These are phyloP conservation scores for Taiozyma sp. DNA, from an alignment of 1,139 yeast genomes.

Conservation along the genomic window DNA sequence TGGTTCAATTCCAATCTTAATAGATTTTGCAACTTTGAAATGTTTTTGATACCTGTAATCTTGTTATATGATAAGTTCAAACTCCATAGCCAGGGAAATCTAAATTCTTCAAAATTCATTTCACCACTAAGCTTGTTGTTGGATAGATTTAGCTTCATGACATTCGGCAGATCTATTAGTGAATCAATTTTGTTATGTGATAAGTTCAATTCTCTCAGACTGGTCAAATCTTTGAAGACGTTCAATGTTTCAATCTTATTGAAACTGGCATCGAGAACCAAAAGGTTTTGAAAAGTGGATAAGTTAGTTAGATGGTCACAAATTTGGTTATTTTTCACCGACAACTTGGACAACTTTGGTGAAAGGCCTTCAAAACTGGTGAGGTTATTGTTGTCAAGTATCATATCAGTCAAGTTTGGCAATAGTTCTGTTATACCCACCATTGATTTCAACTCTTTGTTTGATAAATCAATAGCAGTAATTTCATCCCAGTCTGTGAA, in stretches of 20 bases:
- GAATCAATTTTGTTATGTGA: conserved; percentile 13
- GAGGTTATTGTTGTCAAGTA: conserved; percentile 28
- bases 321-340: conserved; percentile 27
- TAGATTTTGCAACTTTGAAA: conserved; percentile 2
- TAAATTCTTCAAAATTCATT: conserved; percentile 7
- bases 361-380: conserved; percentile 32
- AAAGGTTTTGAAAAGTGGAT: conserved; percentile 9
- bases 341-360: conserved; percentile 21
- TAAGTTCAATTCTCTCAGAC: conserved; percentile 14
- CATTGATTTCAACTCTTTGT: conserved; percentile 26
- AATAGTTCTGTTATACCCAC: conserved; percentile 29
- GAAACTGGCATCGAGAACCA: conserved; percentile 14
- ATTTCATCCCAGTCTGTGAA: conserved; percentile 32
- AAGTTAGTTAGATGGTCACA: conserved; percentile 22
- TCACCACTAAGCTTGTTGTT: conserved; percentile 12
- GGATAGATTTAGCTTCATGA: conserved; percentile 16
- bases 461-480: conserved; percentile 25
- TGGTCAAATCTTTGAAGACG: conserved; percentile 11
- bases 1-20: conserved; percentile 7
- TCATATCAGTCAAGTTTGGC: conserved; percentile 28
- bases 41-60: conserved; percentile 7
- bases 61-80: conserved; percentile 13
- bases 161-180: conserved; percentile 12
- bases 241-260: conserved; percentile 17
- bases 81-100: conserved; percentile 8